Base-by-base conservation (phyloP, 305 asterid species). In the Withania somnifera region DNA sequence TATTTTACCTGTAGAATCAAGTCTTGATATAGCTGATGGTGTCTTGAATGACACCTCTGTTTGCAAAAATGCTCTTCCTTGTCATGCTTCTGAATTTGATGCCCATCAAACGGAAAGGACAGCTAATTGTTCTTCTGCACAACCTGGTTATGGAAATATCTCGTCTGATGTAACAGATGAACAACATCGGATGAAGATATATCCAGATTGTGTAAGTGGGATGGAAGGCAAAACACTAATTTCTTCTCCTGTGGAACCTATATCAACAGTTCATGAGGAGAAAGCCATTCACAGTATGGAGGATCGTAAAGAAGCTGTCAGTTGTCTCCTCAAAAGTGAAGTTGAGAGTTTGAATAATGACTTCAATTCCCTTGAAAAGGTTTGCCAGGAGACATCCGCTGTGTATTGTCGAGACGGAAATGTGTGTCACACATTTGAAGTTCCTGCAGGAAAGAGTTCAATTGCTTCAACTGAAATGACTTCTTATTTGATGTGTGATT, bases 1-100 rank as follows among this genome's bases (percentile, higher is more conserved):
- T 60, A 82, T 66, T 51, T 78, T 75, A 13, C 61, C 68, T 13
- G 84, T 57, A 40, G 87, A 84, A 51, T 69, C 89, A 47, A 87
- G 68, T 56, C 80, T 82, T 13, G 19, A 58, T 15, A 19, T 69
- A 69, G 82, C 84, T 26, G 80, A 45, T 79, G 69, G 81, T 20
- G 11, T 82, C 64, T 83, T 51, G 19, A 86, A 64, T 20, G 81
- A 77, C 82, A 82, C 6, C 40, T 69, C 77, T 9, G 83, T 71
- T 78, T 66, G 82, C 77, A 58, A 6, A n/a, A 82, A 14, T 34
- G 20, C 73, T 82, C 24, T 30, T 40, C 40, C 51, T 67, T 36
- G 67, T 45, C 45, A 40, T 57, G 64, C 76, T 57, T 52, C 63
- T 30, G 81, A 42, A 73, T 14, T 40, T 58, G 81, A 40, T 11